These are phyloP conservation scores for Gnaphalium uliginosum DNA, from an alignment of 129 eudicot species.

Conservation along the genomic window DNA sequence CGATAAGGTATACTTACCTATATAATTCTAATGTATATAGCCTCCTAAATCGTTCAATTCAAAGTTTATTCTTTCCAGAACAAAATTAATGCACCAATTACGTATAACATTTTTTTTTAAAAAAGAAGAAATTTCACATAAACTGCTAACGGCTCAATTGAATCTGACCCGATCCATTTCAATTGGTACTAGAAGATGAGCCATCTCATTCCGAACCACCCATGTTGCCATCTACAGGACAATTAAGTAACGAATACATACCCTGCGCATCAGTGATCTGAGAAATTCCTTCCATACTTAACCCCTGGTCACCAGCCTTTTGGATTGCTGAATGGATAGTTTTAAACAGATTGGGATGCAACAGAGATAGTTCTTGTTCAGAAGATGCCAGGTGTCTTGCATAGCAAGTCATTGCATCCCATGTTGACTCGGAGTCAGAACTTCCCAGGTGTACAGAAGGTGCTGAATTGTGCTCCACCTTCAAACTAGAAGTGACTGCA, in stretches of 20 bases:
- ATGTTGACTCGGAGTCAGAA: slow-evolving; percentile 46
- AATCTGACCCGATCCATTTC: background rate
- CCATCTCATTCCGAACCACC: background rate
- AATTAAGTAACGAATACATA: slow-evolving; percentile 26
- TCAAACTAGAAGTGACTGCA: slow-evolving; percentile 13
- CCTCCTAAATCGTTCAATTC: too few relatives aligned
- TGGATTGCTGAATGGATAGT: slow-evolving; percentile 65
- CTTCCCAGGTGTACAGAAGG: slow-evolving; percentile 30
- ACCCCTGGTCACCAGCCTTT: slow-evolving; percentile 93
- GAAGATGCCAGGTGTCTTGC: slow-evolving; percentile 39
- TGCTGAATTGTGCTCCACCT: slow-evolving; percentile 32
- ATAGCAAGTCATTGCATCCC: slow-evolving; percentile 81
- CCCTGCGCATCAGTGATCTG: slow-evolving; percentile 40
- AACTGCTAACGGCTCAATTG: too few relatives aligned
- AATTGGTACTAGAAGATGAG: background rate
- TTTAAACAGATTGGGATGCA: slow-evolving; percentile 50
- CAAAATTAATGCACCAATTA: background rate
- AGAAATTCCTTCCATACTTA: slow-evolving; percentile 64
- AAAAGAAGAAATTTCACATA: too few relatives aligned
- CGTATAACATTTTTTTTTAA: too few relatives aligned
- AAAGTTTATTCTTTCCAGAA: background rate
- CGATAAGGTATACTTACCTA: too few relatives aligned
- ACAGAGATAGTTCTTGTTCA: slow-evolving; percentile 25
- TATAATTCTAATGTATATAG: too few relatives aligned
- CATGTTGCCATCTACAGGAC: background rate